Percentiles rank a stretch among this genome's conserved stretches.
Conservation (phyloP, 2,329 filamentous ascomycete genomes). For the Penicillium rolfsii region DNA sequence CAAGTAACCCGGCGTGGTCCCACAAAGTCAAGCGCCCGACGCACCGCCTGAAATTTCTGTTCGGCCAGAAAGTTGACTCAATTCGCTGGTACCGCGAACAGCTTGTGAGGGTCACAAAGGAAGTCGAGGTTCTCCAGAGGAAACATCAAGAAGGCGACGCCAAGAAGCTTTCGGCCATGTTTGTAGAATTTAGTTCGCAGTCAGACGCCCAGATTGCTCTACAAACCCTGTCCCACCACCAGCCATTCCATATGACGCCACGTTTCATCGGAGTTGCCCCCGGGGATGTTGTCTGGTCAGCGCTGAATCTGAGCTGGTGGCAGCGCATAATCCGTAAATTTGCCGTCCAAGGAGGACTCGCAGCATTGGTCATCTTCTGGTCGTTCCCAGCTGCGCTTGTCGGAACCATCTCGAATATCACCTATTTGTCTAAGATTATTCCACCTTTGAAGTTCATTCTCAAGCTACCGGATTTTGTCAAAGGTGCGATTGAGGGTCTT, state of each 20-base stretch:
- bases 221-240: constrained; percentile 83
- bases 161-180: constrained; percentile 73
- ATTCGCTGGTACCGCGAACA: constrained; percentile 82
- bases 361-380: constrained; percentile 85
- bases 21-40: constrained; percentile 65
- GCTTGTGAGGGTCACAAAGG: constrained; percentile 70
- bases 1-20: constrained; percentile 33
- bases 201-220: constrained; percentile 82
- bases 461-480: constrained; percentile 67
- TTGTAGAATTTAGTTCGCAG: constrained; percentile 84
- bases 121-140: constrained; percentile 68
- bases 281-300: constrained; percentile 84
- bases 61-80: constrained; percentile 85
- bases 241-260: constrained; percentile 84
- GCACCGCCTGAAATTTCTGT: constrained; percentile 66
- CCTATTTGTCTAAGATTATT: constrained; percentile 58
- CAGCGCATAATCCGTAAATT: constrained; percentile 74
- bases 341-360: constrained; percentile 69
- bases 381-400: constrained; percentile 75
- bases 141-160: constrained; percentile 66
- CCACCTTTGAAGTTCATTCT: constrained; percentile 75
- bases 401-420: constrained; percentile 83
- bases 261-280: constrained; percentile 82
- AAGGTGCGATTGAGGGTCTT: constrained; percentile 82
- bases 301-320: constrained; percentile 81